Conservation (phyloP, 768 basidiomycete species). For the Lentinula lateritia region DNA sequence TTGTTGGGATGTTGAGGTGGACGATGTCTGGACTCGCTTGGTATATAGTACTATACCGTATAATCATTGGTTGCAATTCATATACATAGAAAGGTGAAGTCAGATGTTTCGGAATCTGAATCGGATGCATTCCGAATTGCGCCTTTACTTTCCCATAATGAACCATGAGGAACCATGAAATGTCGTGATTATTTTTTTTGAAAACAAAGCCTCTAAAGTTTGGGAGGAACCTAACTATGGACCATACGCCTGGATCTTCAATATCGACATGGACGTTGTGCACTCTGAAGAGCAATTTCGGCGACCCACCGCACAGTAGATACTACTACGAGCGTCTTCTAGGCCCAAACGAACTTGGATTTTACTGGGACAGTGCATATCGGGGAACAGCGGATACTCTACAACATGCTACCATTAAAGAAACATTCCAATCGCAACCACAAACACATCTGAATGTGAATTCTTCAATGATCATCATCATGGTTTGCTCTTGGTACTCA, state of each 20-base stretch:
- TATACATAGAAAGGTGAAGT: not conserved
- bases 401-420: slow-evolving; percentile 24
- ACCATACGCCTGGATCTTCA: not conserved
- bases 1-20: too few species aligned
- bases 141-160: not conserved
- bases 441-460: slow-evolving; percentile 4
- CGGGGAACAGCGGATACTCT: slow-evolving; percentile 23
- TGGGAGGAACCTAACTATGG: not conserved
- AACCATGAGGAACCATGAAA: too few species aligned
- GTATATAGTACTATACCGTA: not conserved
- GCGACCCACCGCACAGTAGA: not conserved
- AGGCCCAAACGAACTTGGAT: slow-evolving; percentile 16
- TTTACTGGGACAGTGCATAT: slow-evolving; percentile 16
- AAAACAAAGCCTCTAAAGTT: too few species aligned
- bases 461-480: slow-evolving; percentile 10
- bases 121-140: not conserved
- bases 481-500: slow-evolving; percentile 7
- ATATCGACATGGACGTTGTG: not conserved
- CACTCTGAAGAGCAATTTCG: not conserved
- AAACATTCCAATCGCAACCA: too few species aligned
- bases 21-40: too few species aligned
- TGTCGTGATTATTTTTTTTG: too few species aligned
- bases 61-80: not conserved
- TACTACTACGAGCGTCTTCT: slow-evolving; percentile 18
- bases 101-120: not conserved